phyloP scores from a whole-genome alignment of 1,284 basidiomycete species.

The Leccinum fuscescens region DNA sequence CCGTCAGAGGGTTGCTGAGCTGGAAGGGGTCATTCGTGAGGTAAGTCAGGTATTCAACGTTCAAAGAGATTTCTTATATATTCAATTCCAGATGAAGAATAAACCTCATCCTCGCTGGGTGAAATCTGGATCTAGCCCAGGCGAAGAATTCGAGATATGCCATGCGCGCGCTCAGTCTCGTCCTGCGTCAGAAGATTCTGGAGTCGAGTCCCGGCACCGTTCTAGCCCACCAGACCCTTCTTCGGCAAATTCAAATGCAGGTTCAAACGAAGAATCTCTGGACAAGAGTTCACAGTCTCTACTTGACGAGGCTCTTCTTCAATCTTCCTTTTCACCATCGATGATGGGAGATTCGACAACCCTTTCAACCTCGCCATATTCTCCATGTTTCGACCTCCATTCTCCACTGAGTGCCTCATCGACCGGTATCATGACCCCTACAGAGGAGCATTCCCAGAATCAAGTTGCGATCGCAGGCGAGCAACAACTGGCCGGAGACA shows the following conservation, averaged over 20 bases:
- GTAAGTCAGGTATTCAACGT: conserved; percentile 33
- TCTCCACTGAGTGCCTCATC: conserved; percentile 43
- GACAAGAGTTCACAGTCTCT: conserved; percentile 4
- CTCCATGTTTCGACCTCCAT: conserved; percentile 21
- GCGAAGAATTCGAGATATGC: conserved; percentile 27
- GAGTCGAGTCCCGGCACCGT: conserved; percentile 3
- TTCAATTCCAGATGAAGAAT: conserved; percentile 52
- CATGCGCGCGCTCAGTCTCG: conserved; percentile 24
- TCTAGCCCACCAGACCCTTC: conserved; percentile 1
- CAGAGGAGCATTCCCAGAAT: conserved; percentile 37
- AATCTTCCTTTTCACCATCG: conserved; percentile 15
- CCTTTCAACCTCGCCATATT: conserved; percentile 9
- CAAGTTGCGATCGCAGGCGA: conserved; percentile 34
- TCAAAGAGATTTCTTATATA: conserved; percentile 5
- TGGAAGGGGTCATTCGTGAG: conserved; percentile 82
- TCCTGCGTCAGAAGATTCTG: conserved; percentile 14
- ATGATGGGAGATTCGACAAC: conserved; percentile 8
- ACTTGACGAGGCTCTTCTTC: conserved; percentile 9
- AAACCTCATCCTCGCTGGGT: conserved; percentile 70
- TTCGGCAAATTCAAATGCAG: conserved; percentile 1
- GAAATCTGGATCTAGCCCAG: conserved; percentile 34
- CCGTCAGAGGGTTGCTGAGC: conserved; percentile 73
- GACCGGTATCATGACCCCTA: conserved; percentile 41
- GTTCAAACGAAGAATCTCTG: conserved; percentile 5
- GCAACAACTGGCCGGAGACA: conserved; percentile 21